Conservation (phyloP, 805 yeast genomes). For the Danielozyma ontarioensis region DNA sequence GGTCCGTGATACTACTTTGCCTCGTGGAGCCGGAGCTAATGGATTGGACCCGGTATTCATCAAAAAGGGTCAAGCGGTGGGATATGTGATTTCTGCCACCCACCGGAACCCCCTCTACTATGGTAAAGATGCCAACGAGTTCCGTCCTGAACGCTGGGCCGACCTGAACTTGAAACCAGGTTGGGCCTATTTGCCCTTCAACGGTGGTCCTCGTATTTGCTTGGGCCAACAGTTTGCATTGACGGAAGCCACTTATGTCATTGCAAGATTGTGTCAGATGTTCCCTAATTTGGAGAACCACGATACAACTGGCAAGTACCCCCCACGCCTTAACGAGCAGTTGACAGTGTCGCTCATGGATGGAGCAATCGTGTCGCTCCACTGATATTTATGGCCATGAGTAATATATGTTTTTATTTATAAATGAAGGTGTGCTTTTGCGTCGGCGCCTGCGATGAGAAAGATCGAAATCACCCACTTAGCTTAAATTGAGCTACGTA, state of each 20-base stretch:
- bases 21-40: conserved; percentile 28
- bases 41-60: conserved; percentile 8
- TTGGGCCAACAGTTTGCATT: conserved; percentile 21
- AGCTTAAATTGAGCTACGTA: no score
- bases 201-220: conserved; percentile 20
- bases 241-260: conserved; percentile 15
- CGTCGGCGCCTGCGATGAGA: no score
- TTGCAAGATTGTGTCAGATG: conserved; percentile 13
- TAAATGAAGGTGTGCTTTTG: no score
- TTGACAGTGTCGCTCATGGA: background rate
- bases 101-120: conserved; percentile 16
- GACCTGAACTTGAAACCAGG: conserved; percentile 19
- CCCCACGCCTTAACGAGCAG: background rate
- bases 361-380: no score
- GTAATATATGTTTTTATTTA: no score
- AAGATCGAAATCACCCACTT: no score
- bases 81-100: conserved; percentile 8
- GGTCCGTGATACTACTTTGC: conserved; percentile 27
- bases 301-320: conserved; percentile 3
- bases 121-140: conserved; percentile 42
- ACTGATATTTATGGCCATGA: no score
- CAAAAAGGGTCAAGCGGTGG: conserved; percentile 9
- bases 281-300: conserved; percentile 8
- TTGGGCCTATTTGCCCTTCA: conserved; percentile 18
- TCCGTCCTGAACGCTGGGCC: conserved; percentile 47